These are phyloP conservation scores for Epichloe coenophiala DNA, from an alignment of 2,329 filamentous ascomycete species.

Conservation along the genomic window DNA sequence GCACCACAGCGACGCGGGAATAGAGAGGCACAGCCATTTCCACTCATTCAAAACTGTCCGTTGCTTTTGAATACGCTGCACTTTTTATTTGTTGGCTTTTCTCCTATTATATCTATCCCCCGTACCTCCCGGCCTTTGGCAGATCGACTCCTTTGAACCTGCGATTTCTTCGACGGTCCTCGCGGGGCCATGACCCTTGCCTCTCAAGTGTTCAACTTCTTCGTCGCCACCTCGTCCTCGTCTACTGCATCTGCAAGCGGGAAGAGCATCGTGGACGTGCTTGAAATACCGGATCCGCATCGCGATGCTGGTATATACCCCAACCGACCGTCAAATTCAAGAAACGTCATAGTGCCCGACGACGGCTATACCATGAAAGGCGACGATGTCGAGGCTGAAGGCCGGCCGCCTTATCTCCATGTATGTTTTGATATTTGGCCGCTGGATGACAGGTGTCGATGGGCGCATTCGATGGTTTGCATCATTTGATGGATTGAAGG, in stretches of 20 bases:
- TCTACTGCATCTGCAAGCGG: constrained; percentile 6
- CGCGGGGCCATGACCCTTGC: constrained; percentile 5
- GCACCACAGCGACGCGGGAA: not conserved
- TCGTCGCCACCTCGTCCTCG: constrained; percentile 2
- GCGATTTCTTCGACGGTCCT: not conserved
- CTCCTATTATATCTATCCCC: not conserved
- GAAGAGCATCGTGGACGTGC: constrained; percentile 3
- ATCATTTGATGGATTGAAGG: not conserved
- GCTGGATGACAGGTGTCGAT: not conserved
- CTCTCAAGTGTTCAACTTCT: constrained; percentile 4
- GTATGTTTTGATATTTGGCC: constrained; percentile 16
- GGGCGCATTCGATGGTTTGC: not conserved
- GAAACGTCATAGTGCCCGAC: constrained; percentile 12
- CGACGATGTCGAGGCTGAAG: constrained; percentile 27
- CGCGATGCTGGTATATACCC: constrained; percentile 20
- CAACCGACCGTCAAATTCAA: constrained; percentile 13
- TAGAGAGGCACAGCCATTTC: constrained; percentile 1
- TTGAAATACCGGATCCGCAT: constrained; percentile 8
- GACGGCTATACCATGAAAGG: constrained; percentile 20
- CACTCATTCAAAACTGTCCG: not conserved
- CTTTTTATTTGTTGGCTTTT: not conserved
- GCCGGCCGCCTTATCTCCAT: constrained; percentile 30
- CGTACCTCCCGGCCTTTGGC: not conserved
- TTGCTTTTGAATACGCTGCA: not conserved
- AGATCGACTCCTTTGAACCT: not conserved